A percentile compares a stretch with the other conserved stretches of the same genome.
Evolutionary conservation across 179 eudicot genomes (phyloP).

Genomic region (Silene vulgaris): DNA sequence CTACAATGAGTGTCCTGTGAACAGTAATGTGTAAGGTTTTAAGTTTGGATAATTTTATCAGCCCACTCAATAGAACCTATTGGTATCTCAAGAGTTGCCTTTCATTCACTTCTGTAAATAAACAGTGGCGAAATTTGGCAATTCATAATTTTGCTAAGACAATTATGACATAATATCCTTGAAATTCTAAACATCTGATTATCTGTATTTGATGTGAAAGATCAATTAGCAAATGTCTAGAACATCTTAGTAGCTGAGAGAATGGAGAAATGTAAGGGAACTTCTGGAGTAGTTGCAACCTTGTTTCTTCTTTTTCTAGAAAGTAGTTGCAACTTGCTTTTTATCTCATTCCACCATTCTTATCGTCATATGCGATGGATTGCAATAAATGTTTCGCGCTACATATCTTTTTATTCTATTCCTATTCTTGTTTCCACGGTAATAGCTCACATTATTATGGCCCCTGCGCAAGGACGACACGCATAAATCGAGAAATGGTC

Average conservation of each 20-base stretch:
- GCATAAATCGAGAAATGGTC: too few species aligned
- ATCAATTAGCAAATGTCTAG: neutral
- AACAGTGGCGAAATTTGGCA: neutral
- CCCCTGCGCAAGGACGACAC: too few species aligned
- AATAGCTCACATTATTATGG: neutral
- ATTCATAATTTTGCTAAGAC: neutral
- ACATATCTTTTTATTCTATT: neutral
- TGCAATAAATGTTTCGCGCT: neutral
- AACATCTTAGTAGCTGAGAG: neutral
- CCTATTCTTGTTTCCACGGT: neutral
- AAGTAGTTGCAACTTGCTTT: neutral
- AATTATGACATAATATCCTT: neutral
- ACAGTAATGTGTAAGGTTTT: neutral
- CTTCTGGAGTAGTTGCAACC: neutral
- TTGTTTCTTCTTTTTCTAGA: conserved; percentile 1
- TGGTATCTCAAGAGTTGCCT: neutral
- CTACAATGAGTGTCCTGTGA: neutral
- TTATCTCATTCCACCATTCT: neutral
- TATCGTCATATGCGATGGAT: neutral
- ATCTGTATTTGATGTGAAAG: neutral
- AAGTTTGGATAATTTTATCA: neutral
- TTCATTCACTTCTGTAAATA: neutral
- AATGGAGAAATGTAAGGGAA: neutral
- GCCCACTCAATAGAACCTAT: neutral
- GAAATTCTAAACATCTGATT: neutral